Evolutionary conservation across 2,329 filamentous ascomycete species (phyloP), one percentile per base, ranked within the genome.

Genomic region (Endocalyx cinctus): DNA sequence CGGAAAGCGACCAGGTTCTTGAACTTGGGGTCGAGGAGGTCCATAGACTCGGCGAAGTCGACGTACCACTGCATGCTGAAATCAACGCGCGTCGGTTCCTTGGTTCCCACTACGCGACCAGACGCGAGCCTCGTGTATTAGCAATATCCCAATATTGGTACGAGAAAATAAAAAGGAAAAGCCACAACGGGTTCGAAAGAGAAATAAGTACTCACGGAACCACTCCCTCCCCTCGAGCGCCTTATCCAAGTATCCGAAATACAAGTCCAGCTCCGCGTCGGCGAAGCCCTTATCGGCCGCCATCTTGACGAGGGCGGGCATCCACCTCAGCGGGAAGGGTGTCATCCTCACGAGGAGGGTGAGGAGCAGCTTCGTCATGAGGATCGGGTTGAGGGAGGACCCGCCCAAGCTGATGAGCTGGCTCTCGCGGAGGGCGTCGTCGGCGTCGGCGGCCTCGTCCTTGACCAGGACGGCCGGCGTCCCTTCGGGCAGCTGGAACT

Each of bases 271-370:
- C 8, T 37, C 29, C 25, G 32, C 39, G 15, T 43, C 34, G 11
- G 33, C 39, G 12, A 17, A n/a, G n/a, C n/a, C n/a, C n/a, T n/a
- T n/a, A n/a, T n/a, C n/a, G n/a, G n/a, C n/a, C n/a, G n/a, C n/a
- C n/a, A n/a, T n/a, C n/a, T n/a, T 17, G 10, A 39, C 10, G 11
- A 43, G 23, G 5, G 39, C 42, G 5, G 38, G 39, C 10, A 45
- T 23, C 30, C 46, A 42, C n/a, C n/a, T n/a, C n/a, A n/a, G n/a
- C n/a, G n/a, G n/a, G 35, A 48, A 46, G 3, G 43, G 46, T 12
- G 37, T 29, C 14, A 32, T 12, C 11, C 17, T 22, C 12, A 32
- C 33, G n/a, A 41, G 25, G 16, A 26, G 38, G 20, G 35, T 14
- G 14, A 45, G 18, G 14, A 38, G 37, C 23, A 45, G 25, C 1